Percentiles rank a stretch among this genome's conserved stretches.
Conservation (phyloP, 306 rosid species). For the Oemleria cerasiformis region DNA sequence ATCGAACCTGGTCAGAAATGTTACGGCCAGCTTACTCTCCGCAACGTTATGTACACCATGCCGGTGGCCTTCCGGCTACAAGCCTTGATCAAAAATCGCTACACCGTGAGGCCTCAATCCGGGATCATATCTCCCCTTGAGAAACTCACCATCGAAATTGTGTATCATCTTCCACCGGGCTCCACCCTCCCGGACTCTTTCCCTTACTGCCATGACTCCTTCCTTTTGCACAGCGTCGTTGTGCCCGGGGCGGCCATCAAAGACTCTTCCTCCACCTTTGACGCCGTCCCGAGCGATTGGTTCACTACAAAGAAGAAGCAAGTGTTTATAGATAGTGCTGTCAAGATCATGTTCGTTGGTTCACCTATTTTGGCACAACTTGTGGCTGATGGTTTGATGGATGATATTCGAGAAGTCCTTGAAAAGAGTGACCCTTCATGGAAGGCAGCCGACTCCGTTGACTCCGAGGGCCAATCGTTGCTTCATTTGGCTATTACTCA, state of each 20-base stretch:
- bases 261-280: slow-evolving; percentile 59
- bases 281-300: slow-evolving; percentile 71
- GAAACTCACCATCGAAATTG: slow-evolving; percentile 49
- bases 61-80: slow-evolving; percentile 84
- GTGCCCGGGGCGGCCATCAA: slow-evolving; percentile 75
- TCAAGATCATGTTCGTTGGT: slow-evolving; percentile 72
- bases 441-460: slow-evolving; percentile 50
- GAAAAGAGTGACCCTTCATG: slow-evolving; percentile 60
- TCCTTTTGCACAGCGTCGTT: slow-evolving; percentile 75
- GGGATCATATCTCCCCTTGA: slow-evolving; percentile 82
- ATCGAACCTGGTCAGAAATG: slow-evolving; percentile 62
- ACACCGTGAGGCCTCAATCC: slow-evolving; percentile 56
- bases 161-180: slow-evolving; percentile 50
- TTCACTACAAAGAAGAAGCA: slow-evolving; percentile 78
- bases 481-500: slow-evolving; percentile 59
- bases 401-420: slow-evolving; percentile 57
- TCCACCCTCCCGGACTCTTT: slow-evolving; percentile 54
- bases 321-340: slow-evolving; percentile 70
- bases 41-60: slow-evolving; percentile 93
- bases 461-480: slow-evolving; percentile 51
- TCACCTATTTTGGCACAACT: slow-evolving; percentile 52
- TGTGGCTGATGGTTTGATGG: slow-evolving; percentile 56
- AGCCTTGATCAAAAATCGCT: slow-evolving; percentile 58
- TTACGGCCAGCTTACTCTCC: slow-evolving; percentile 48
- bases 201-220: slow-evolving; percentile 61